A percentile compares a stretch with the other conserved stretches of the same genome.
These are phyloP conservation scores for Plantago coronopus DNA, from an alignment of 305 asterid genomes.

Conservation along the genomic window DNA sequence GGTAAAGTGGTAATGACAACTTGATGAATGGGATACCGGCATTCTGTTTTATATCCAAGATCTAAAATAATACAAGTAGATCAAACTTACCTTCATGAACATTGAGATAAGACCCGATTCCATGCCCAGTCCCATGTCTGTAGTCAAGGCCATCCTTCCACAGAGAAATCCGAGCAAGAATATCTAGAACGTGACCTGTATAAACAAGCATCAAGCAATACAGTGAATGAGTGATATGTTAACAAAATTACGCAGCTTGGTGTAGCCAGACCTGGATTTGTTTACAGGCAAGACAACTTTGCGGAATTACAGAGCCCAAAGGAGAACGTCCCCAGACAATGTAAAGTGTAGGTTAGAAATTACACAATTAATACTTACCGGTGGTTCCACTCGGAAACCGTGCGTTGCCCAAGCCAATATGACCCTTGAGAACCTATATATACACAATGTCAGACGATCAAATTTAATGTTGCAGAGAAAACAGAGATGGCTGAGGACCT, in stretches of 20 bases:
- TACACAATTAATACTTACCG: constrained; percentile 44
- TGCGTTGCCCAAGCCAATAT: constrained; percentile 85
- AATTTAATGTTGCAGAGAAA: constrained; percentile 1
- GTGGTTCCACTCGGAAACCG: constrained; percentile 90
- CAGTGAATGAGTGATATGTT: constrained; percentile 15
- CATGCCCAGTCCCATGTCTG: constrained; percentile 99
- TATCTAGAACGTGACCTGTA: constrained; percentile 78
- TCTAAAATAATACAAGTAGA: constrained; percentile 3
- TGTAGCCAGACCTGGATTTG: constrained; percentile 17
- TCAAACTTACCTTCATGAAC: constrained; percentile 81
- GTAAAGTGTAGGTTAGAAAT: constrained; percentile 14
- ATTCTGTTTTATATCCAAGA: background rate
- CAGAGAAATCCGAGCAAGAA: constrained; percentile 84
- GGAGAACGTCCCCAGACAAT: constrained; percentile 6
- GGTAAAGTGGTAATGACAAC: background rate
- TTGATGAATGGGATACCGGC: background rate
- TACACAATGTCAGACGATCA: constrained; percentile 13
- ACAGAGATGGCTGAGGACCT: background rate
- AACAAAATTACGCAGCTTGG: constrained; percentile 21
- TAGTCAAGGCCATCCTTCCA: constrained; percentile 98
- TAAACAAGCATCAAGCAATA: constrained; percentile 21
- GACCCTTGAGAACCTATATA: constrained; percentile 92
- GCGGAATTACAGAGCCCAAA: constrained; percentile 17
- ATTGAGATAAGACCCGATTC: constrained; percentile 86
- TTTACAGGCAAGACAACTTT: constrained; percentile 11